Base-by-base conservation (phyloP, 139 green algal species). In the Zygnema cylindricum region DNA sequence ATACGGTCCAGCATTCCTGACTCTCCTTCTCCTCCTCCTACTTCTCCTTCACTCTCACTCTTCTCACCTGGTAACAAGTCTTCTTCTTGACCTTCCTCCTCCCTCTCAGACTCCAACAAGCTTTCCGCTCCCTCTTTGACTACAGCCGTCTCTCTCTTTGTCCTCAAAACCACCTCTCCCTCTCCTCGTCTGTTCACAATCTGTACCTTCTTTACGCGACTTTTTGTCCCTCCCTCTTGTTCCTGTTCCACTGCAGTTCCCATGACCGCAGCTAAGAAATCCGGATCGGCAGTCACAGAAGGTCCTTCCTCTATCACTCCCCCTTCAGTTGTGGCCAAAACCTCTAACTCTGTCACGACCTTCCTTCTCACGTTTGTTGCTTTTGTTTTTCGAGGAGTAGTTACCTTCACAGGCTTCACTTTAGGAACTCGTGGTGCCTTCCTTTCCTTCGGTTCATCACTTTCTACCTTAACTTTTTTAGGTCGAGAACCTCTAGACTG, bases 141-240 rank as follows among this genome's bases (percentile, higher is more conserved):
- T 23, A 38, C 71, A 36, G 40, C 71, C 71, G 40, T 38, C 11
- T 78, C 71, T 25, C 71, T 11, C 71, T 78, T 83, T 35, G 33
- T 83, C 76, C 76, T 35, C 30, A 33, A 35, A 83, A 75, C 49
- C 76, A 35, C 69, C 76, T 49, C 41, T 55, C 76, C 71, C 32
- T 83, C 76, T 75, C 76, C 32, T 55, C 76, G 30, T 36, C n/a
- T 83, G n/a, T 35, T 83, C 76, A 49, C 76, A 75, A 55, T 83
- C 32, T 55, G 41, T 21, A 33, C 41, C 76, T 35, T 83, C 76
- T 38, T 21, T 35, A 49, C n/a, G 41, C 35, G 0, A n/a, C n/a
- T 22, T 83, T 83, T 32, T 35, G 21, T 33, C 32, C 76, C 32
- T 35, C 71, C 76, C 71, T 11, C 76, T 55, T 75, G 33, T 23